These are phyloP conservation scores for Anaeromyces robustus DNA, from an alignment of 192 early-diverging fungal genomes.

Conservation along the genomic window DNA sequence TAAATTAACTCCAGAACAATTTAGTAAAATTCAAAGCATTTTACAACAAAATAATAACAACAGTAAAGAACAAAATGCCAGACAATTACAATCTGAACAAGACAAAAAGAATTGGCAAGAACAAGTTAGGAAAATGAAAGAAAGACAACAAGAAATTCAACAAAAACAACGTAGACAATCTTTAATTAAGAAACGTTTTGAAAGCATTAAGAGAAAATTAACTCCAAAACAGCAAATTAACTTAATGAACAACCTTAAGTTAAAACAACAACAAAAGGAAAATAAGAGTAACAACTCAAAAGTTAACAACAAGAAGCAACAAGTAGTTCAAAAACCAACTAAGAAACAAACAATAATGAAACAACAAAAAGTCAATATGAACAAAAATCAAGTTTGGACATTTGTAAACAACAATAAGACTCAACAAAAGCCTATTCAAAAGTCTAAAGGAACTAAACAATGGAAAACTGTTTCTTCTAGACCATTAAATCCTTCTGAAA, in stretches of 20 bases:
- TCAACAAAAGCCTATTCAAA: not conserved
- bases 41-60: not conserved
- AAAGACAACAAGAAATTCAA: not conserved
- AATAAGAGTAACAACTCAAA: not conserved
- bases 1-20: not conserved
- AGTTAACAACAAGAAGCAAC: not conserved
- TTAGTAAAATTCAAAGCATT: not conserved
- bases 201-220: not conserved
- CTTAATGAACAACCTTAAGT: not conserved
- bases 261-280: not conserved
- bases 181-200: not conserved
- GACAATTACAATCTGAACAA: not conserved
- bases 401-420: not conserved
- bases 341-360: not conserved
- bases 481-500: not conserved
- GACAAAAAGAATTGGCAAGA: not conserved
- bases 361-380: not conserved
- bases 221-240: not conserved
- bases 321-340: not conserved
- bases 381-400: not conserved
- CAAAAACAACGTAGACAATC: not conserved
- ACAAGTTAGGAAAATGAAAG: not conserved
- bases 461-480: not conserved
- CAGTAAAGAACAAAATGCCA: not conserved
- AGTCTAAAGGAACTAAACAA: not conserved